Conservation (phyloP, 768 basidiomycete genomes). For the Nidula microcarpa region DNA sequence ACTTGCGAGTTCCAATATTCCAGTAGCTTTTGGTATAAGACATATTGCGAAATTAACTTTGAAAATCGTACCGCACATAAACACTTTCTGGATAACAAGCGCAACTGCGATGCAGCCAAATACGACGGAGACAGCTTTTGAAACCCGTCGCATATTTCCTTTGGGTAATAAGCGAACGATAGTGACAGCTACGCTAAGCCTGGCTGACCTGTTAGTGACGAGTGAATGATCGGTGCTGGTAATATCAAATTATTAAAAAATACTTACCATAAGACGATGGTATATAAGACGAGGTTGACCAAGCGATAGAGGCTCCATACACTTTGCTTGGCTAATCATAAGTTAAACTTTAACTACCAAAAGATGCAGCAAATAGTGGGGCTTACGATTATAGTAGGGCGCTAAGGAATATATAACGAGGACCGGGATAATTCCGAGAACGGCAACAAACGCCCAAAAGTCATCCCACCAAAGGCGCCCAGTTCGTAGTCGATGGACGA, state of each 20-base stretch:
- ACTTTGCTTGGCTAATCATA: no score
- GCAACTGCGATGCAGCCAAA: slow-evolving; percentile 4
- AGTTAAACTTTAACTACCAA: no score
- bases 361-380: no score
- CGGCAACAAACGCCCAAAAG: slow-evolving; percentile 16
- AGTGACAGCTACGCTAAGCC: slow-evolving; percentile 11
- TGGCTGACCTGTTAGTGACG: slow-evolving; percentile 6
- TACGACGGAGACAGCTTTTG: slow-evolving; percentile 3
- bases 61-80: slow-evolving; percentile 3
- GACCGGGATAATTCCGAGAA: neutral
- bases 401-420: neutral
- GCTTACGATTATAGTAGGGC: neutral
- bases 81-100: slow-evolving; percentile 8
- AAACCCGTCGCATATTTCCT: neutral
- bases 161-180: slow-evolving; percentile 8
- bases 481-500: slow-evolving; percentile 15
- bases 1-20: slow-evolving; percentile 1
- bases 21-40: neutral
- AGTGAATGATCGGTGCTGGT: neutral
- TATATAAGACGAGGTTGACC: slow-evolving; percentile 1
- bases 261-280: slow-evolving; percentile 8
- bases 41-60: neutral
- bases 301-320: no score
- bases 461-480: slow-evolving; percentile 26
- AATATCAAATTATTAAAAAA: neutral